phyloP scores from a whole-genome alignment of 306 rosid genomes.

The Vigna hirtella region DNA sequence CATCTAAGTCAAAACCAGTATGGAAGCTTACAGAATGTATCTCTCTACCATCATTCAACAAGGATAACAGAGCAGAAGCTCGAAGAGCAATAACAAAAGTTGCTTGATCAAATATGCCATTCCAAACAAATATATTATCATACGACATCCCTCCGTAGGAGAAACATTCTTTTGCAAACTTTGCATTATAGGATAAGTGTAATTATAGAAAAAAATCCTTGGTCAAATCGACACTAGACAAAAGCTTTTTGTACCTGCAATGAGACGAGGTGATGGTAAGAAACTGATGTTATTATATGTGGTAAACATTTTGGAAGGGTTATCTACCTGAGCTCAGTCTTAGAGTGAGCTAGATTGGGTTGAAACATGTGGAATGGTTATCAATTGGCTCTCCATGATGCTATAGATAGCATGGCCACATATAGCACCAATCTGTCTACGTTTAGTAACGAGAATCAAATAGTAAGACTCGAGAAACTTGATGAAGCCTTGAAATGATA shows the following conservation, averaged over 20 bases:
- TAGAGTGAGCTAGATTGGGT: slow-evolving; percentile 90
- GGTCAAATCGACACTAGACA: slow-evolving; percentile 91
- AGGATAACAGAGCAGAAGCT: slow-evolving; percentile 67
- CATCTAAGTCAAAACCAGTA: slow-evolving; percentile 76
- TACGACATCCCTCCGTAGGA: slow-evolving; percentile 75
- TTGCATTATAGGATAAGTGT: slow-evolving; percentile 97
- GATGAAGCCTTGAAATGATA: slow-evolving; percentile 68
- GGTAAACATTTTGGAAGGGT: neutral
- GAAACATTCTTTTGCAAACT: slow-evolving; percentile 81
- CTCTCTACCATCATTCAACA: slow-evolving; percentile 65
- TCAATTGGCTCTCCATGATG: slow-evolving; percentile 81
- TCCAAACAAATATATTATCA: slow-evolving; percentile 95
- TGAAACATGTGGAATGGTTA: slow-evolving; percentile 82
- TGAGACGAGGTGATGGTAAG: slow-evolving; percentile 11
- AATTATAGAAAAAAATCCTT: slow-evolving; percentile 94
- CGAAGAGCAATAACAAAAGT: slow-evolving; percentile 79
- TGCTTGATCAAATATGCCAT: slow-evolving; percentile 73
- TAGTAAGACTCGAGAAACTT: slow-evolving; percentile 92
- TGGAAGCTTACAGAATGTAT: slow-evolving; percentile 71
- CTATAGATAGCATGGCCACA: slow-evolving; percentile 93
- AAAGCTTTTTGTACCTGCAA: slow-evolving; percentile 88
- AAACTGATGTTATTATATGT: neutral
- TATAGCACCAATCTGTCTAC: slow-evolving; percentile 83
- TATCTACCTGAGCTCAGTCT: slow-evolving; percentile 75
- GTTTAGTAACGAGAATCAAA: slow-evolving; percentile 86